These are phyloP conservation scores for Rickenella mellea DNA, from an alignment of 768 basidiomycete genomes.

Conservation along the genomic window DNA sequence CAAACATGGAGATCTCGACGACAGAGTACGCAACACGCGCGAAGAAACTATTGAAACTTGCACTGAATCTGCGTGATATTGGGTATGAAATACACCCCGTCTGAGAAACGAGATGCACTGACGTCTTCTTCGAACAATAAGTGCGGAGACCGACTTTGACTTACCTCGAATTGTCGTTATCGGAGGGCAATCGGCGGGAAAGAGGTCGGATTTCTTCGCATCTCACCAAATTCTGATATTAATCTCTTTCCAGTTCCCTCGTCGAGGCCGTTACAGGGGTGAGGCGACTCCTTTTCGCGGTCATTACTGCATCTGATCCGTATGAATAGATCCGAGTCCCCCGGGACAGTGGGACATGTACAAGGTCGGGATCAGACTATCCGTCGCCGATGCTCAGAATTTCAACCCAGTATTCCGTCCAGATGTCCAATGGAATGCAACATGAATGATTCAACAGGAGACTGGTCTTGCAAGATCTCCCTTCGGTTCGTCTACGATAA, in stretches of 20 bases:
- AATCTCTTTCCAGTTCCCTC: constrained; percentile 30
- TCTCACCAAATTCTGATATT: not conserved
- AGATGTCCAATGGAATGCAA: constrained; percentile 14
- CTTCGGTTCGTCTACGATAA: constrained; percentile 12
- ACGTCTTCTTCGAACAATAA: constrained; percentile 10
- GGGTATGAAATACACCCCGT: constrained; percentile 23
- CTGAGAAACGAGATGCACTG: constrained; percentile 1
- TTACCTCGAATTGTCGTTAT: constrained; percentile 48
- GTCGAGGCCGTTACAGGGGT: constrained; percentile 52
- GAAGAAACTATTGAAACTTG: constrained; percentile 28
- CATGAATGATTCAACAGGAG: not conserved
- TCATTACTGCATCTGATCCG: not conserved
- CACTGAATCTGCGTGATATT: constrained; percentile 27
- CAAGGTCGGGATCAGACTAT: constrained; percentile 24
- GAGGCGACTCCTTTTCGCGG: too few relatives aligned
- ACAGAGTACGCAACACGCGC: constrained; percentile 31
- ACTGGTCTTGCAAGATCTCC: constrained; percentile 18
- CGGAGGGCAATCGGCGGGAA: constrained; percentile 44
- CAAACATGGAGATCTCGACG: constrained; percentile 15
- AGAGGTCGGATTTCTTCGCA: not conserved
- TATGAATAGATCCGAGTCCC: constrained; percentile 44
- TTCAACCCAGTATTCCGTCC: not conserved
- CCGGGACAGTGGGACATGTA: constrained; percentile 52
- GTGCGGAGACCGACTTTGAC: constrained; percentile 29
- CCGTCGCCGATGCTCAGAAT: too few relatives aligned